Conservation (phyloP, 1,139 yeast genomes). For the Casaregolazyma suthepensis region DNA sequence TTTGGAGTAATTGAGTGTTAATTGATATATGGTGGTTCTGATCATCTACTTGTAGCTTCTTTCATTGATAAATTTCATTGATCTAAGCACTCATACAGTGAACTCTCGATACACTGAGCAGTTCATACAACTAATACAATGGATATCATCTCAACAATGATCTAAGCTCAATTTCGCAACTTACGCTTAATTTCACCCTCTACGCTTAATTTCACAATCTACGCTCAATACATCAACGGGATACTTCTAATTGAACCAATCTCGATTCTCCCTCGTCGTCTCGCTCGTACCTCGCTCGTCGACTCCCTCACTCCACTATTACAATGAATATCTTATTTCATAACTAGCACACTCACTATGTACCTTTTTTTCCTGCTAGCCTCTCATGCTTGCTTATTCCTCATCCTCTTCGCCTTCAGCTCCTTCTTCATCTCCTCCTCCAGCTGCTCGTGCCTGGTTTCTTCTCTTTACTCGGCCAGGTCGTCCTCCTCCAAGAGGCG, state of each 20-base stretch:
- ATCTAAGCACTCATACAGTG: too few relatives aligned
- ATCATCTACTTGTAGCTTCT: too few relatives aligned
- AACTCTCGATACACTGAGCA: too few relatives aligned
- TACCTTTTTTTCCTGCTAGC: neutral
- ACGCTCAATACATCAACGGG: too few relatives aligned
- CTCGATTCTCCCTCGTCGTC: neutral
- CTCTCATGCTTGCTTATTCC: neutral
- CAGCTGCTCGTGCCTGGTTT: slow-evolving; percentile 65
- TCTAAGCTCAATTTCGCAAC: too few relatives aligned
- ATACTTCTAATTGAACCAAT: neutral
- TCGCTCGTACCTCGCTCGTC: neutral
- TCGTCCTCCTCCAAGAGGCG: slow-evolving; percentile 99
- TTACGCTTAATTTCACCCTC: too few relatives aligned
- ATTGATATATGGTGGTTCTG: too few relatives aligned
- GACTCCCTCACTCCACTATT: neutral
- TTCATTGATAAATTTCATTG: too few relatives aligned
- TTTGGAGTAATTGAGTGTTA: too few relatives aligned
- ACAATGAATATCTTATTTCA: neutral
- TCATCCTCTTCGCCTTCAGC: slow-evolving; percentile 41
- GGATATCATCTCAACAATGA: too few relatives aligned
- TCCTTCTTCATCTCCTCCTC: slow-evolving; percentile 67
- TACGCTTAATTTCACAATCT: too few relatives aligned
- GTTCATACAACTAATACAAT: too few relatives aligned
- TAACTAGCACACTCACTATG: neutral
- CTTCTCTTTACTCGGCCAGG: slow-evolving; percentile 99